Conservation (phyloP, 192 early-diverging fungal genomes). For the Coemansia sp. region DNA sequence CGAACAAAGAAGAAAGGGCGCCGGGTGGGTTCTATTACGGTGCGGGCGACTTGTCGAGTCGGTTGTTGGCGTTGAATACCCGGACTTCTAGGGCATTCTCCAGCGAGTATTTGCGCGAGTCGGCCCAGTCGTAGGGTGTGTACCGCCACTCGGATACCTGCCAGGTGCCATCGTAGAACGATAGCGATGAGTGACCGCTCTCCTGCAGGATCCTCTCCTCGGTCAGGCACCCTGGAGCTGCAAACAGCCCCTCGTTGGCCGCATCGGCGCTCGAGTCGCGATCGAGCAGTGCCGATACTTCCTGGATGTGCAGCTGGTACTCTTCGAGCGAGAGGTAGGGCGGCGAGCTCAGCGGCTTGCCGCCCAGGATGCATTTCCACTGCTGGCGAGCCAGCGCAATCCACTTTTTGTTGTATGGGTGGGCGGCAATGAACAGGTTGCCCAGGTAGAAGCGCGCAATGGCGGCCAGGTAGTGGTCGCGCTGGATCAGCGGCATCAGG, state of each 20-base stretch:
- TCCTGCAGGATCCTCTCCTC: conserved; percentile 18
- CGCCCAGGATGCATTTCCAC: conserved; percentile 51
- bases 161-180: conserved; percentile 25
- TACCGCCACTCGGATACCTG: conserved; percentile 36
- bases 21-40: too few relatives aligned
- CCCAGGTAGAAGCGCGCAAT: conserved; percentile 56
- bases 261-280: background rate
- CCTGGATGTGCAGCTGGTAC: conserved; percentile 10
- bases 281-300: background rate
- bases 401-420: conserved; percentile 19
- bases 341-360: conserved; percentile 25
- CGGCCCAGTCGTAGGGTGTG: conserved; percentile 41
- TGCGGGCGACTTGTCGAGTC: conserved; percentile 12
- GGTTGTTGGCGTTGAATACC: conserved; percentile 52
- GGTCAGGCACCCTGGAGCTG: conserved; percentile 8
- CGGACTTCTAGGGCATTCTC: conserved; percentile 58
- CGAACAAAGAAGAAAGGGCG: background rate
- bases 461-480: conserved; percentile 60
- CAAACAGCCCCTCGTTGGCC: background rate
- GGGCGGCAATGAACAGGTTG: conserved; percentile 47
- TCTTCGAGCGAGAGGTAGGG: conserved; percentile 23
- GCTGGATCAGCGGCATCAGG: conserved; percentile 52
- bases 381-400: conserved; percentile 37
- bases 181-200: conserved; percentile 20
- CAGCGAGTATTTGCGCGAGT: conserved; percentile 62